Evolutionary conservation across 2,329 filamentous ascomycete species (phyloP), one percentile per base, ranked within the genome.

Genomic region (Colletotrichum magnum): DNA sequence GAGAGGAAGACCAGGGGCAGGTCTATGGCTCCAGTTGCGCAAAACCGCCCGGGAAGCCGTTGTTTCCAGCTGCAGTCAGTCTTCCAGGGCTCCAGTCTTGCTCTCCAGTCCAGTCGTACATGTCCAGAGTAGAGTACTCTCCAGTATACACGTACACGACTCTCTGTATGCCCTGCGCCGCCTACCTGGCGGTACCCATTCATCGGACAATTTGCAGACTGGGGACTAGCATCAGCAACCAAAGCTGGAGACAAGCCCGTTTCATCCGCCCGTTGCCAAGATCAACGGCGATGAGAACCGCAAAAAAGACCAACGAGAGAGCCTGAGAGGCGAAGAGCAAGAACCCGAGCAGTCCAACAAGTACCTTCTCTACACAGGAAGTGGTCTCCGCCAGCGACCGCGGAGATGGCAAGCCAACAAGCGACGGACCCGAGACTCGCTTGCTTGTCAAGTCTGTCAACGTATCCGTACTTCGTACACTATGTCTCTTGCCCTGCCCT

Each of bases 251-350:
- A 45, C 26, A 15, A 53, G 41, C 28, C 54, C 47, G 54, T 65
- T 59, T 64, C 61, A 64, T 43, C 61, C 53, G 28, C 41, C 61
- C 65, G 54, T 65, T 58, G 65, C 60, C 65, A 65, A 65, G 65
- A 58, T 54, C 10, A 18, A 50, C 54, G 54, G 53, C 54, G 54
- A 45, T 36, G 32, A 43, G 43, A 16, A 16, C 65, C 61, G 41
- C 36, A 45, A 54, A 36, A 10, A 7, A 10, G 6, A 36, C 21
- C 21, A 36, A 10, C 32, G 7, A 36, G 36, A 47, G 13, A 58
- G 21, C 21, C 21, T 24, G 21, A 24, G 26, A 53, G 36, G 48
- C 36, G 32, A 43, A 21, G 32, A 53, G 36, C 36, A 61, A 53
- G 26, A 39, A 50, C 58, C 58, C 36, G 45, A 21, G 24, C 58